Evolutionary conservation across 2,329 filamentous ascomycete genomes (phyloP), one percentile per base, ranked within the genome.

Genomic region (Endoconidiophora laricicola): DNA sequence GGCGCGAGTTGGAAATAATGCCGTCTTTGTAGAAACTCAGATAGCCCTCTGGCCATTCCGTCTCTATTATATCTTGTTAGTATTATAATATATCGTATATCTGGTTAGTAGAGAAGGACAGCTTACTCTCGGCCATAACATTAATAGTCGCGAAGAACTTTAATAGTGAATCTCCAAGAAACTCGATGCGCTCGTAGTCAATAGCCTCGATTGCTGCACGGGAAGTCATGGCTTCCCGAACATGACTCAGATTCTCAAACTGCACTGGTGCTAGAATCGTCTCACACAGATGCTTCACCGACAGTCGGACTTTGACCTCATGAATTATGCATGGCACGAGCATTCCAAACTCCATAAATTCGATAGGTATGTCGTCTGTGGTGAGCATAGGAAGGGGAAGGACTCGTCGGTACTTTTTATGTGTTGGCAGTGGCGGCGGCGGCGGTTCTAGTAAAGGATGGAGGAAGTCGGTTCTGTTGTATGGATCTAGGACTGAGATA

Each of bases 111-210:
- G 26, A 29, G 23, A 14, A 2, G 23, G 14, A 26, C 14, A 2
- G 62, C 72, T 62, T 60, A 77, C 74, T 60, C 20, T 69, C 62
- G 0, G 71, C 69, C 16, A 69, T 66, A 2, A 88, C 69, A 50
- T 86, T 80, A 1, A 86, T 61, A 0, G 79, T 77, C 0, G 82
- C 72, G 44, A 76, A 77, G 51, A 81, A 75, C 58, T 96, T 96
- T 37, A 96, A 69, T 1, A 94, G 69, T 0, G 78, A 79, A 58
- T 96, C 90, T 0, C 91, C 91, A 0, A 95, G 66, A 56, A 93
- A 93, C 60, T 96, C 91, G 0, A 94, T 67, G 2, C 83, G 71
- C 58, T 96, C 83, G 59, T 95, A 95, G 55, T 94, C 74, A 0
- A 70, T 71, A 1, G 66, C 61, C 44, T 79, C 77, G 2, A 63